phyloP scores from a whole-genome alignment of 805 yeast species.

The Torulaspora franciscae region DNA sequence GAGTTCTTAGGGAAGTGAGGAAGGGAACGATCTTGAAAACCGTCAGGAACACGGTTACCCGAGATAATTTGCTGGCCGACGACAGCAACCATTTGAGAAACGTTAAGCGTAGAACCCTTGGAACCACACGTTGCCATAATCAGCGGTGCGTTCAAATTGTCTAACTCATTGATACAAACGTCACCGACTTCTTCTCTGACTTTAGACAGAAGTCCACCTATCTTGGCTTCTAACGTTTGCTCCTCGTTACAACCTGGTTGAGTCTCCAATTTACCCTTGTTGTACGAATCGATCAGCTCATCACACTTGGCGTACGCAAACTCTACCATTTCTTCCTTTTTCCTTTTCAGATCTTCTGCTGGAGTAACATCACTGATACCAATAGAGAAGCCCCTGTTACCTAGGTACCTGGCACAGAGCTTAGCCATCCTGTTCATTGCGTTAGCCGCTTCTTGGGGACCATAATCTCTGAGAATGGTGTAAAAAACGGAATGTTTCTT shows the following conservation, averaged over 20 bases:
- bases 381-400: slow-evolving; percentile 93
- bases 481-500: slow-evolving; percentile 95
- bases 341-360: slow-evolving; percentile 63
- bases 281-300: slow-evolving; percentile 72
- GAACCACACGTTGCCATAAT: slow-evolving; percentile 99
- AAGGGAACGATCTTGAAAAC: slow-evolving; percentile 97
- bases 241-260: slow-evolving; percentile 99
- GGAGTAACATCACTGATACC: slow-evolving; percentile 98
- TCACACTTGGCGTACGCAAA: slow-evolving; percentile 88
- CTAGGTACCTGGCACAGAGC: slow-evolving; percentile 89
- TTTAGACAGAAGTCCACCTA: slow-evolving; percentile 91
- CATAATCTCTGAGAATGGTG: slow-evolving; percentile 90
- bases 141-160: slow-evolving; percentile 86
- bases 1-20: slow-evolving; percentile 97
- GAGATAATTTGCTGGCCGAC: slow-evolving; percentile 98
- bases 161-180: slow-evolving; percentile 89
- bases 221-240: slow-evolving; percentile 94
- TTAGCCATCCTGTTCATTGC: slow-evolving; percentile 99
- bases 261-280: slow-evolving; percentile 86
- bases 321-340: slow-evolving; percentile 86
- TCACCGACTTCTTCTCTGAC: slow-evolving; percentile 99
- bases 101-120: slow-evolving; percentile 95
- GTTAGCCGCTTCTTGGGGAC: slow-evolving; percentile 90
- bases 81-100: slow-evolving; percentile 99
- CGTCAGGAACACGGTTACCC: slow-evolving; percentile 99